Base-by-base conservation (phyloP, 2,329 filamentous ascomycete genomes). In the Chaetomium sp. region DNA sequence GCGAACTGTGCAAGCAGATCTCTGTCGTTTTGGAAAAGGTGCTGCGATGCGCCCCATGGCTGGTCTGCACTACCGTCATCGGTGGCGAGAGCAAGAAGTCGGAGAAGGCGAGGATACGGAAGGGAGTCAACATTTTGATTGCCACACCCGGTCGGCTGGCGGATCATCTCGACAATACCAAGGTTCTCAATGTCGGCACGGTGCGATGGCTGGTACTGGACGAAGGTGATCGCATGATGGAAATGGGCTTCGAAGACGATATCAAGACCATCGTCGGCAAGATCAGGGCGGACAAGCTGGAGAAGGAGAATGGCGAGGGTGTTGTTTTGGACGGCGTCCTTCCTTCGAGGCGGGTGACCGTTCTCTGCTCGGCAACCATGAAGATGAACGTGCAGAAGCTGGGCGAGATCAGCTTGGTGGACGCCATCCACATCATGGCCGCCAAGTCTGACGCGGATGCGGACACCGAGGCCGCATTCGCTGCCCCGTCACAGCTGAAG, bases 151-250 rank as follows among this genome's bases (percentile, higher is more conserved):
- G 95, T 72, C 87, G 95, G 67, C 81, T 99, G 65, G 90, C 89
- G 4, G 95, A 99, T 79, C 95, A 99, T 77, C 79, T 99, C 56
- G 90, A 96, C 71, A 92, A 97, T 74, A 99, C 95, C 0, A 88
- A 97, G 76, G 92, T 89, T 0, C 81, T 99, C 60, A 91, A 95
- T 69, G 87, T 98, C 49, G 91, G 90, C 72, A 93, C 90, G 25
- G 94, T 97, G 4, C 85, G 94, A 65, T 99, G 95, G 95, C 80
- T 99, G 27, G 89, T 99, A 2, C 83, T 99, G 6, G 95, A 99
- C 72, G 95, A 99, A 78, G 95, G 95, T 33, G 95, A 99, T 82
- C 86, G 95, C n/a, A 81, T 99, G 75, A 97, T 99, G 94, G 95
- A 99, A 74, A 84, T 98, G 73, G 95, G 95, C 0, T 99, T 99